Evolutionary conservation across 2,329 filamentous ascomycete species (phyloP), one percentile per base, ranked within the genome.

Genomic region (Paramyrothecium sp.): DNA sequence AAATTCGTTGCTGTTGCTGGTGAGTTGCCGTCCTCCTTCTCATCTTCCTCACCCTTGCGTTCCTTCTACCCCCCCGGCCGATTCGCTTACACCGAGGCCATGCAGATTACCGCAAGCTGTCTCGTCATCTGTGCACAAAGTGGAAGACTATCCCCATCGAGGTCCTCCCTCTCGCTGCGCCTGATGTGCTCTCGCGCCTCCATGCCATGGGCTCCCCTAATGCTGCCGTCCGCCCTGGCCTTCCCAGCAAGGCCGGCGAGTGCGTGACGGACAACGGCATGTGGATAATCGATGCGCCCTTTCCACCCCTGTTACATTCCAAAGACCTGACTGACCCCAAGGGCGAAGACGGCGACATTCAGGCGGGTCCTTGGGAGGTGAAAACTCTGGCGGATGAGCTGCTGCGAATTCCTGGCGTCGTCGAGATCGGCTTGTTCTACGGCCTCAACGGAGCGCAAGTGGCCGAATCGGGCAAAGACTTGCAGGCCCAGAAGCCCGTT

Each of bases 141-240:
- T 99, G 94, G 92, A 89, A 91, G 65, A 80, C 85, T 22, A 91
- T 99, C 58, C 95, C 95, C 21, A 93, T 99, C 65, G 95, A 99
- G 75, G 92, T 99, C 51, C 89, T 93, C 34, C 95, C 94, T 21
- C 84, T 95, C 62, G 88, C 92, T 47, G 90, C 90, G 26, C 85
- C 88, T 59, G 87, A 88, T 61, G 92, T 98, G 19, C 84, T 96
- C 58, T 78, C 79, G 59, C 87, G 89, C 60, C 84, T 99, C 34
- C 81, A 80, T 55, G 80, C 81, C 34, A 82, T 99, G 59, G 95
- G 95, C 41, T 89, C 89, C 49, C 75, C 83, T 50, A 78, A 86
- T 54, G 90, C 95, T 2, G 78, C 78, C 34, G 81, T 98, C 56
- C 85, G 95, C 55, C 84, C 87, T 59, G 90, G 90, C 22, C 78